Percentiles rank a stretch among this genome's conserved stretches.
phyloP scores from a whole-genome alignment of 148 eudicot genomes.

The Arctostaphylos glauca region DNA sequence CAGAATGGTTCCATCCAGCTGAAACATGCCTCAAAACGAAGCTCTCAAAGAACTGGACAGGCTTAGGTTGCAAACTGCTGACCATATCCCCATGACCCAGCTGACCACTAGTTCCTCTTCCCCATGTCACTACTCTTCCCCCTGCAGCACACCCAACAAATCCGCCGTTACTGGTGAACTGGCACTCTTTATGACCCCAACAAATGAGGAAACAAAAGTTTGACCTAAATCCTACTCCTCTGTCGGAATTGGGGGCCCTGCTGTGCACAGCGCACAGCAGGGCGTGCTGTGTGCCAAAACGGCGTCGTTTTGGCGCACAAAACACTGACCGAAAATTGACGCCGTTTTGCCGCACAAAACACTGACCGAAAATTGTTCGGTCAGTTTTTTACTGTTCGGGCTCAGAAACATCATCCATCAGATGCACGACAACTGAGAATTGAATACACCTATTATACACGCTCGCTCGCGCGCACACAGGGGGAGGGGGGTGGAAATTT shows the following conservation, averaged over 20 bases:
- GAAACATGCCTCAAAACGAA: conserved; percentile 53
- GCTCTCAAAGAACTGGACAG: conserved; percentile 35
- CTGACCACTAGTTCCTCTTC: conserved; percentile 89
- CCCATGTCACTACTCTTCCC: conserved; percentile 84
- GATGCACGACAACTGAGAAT: background rate
- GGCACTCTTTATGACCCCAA: background rate
- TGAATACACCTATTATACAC: background rate
- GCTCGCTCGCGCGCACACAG: background rate
- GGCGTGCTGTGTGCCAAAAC: too few relatives aligned
- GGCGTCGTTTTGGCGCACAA: too few relatives aligned
- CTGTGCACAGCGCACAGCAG: too few relatives aligned
- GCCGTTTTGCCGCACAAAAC: too few relatives aligned
- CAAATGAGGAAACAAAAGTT: background rate
- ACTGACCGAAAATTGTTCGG: too few relatives aligned
- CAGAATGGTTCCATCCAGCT: conserved; percentile 99
- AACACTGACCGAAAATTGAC: too few relatives aligned
- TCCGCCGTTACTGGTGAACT: background rate
- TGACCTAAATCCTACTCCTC: background rate
- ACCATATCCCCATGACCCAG: conserved; percentile 72
- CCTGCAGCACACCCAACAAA: conserved; percentile 37
- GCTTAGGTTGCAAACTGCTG: conserved; percentile 48
- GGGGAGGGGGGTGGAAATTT: background rate
- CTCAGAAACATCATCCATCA: background rate
- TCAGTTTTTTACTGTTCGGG: too few relatives aligned
- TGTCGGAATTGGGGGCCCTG: too few relatives aligned